Evolutionary conservation across 2,329 filamentous ascomycete genomes (phyloP).

Genomic region (Sporothrix globosa): DNA sequence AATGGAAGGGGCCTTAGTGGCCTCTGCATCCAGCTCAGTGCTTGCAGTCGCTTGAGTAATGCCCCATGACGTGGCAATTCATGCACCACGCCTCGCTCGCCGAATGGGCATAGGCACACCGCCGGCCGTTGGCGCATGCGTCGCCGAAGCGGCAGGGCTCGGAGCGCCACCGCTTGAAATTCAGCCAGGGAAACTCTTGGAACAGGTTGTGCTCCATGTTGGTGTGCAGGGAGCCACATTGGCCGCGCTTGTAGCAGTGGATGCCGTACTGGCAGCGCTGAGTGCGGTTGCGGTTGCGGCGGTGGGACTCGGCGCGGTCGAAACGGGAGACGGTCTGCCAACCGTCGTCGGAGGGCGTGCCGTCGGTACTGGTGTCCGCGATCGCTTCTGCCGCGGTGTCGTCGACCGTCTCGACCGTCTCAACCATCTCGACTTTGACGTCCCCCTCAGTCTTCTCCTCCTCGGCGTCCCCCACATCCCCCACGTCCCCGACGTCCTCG

Average conservation of each 20-base stretch:
- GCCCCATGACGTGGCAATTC: neutral
- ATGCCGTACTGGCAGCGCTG: constrained; percentile 4
- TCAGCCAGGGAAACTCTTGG: neutral
- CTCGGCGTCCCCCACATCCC: neutral
- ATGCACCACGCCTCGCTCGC: constrained; percentile 1
- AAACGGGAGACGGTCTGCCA: constrained; percentile 4
- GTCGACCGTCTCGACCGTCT: no score
- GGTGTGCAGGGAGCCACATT: constrained; percentile 27
- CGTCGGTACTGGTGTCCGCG: no score
- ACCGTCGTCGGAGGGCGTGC: no score
- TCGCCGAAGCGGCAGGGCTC: neutral
- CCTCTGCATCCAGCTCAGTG: neutral
- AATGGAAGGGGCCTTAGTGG: neutral
- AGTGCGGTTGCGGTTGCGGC: neutral
- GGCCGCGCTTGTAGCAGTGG: constrained; percentile 26
- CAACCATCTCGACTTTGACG: neutral
- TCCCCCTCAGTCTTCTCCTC: neutral
- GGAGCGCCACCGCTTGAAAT: constrained; percentile 15
- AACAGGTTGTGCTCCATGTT: constrained; percentile 28
- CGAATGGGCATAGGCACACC: constrained; percentile 11
- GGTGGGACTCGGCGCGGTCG: neutral
- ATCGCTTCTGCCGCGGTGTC: no score
- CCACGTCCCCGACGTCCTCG: neutral
- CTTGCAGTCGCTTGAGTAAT: constrained; percentile 8
- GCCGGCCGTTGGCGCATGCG: neutral